Conservation (phyloP, 768 basidiomycete species). For the Gyrodon lividus region DNA sequence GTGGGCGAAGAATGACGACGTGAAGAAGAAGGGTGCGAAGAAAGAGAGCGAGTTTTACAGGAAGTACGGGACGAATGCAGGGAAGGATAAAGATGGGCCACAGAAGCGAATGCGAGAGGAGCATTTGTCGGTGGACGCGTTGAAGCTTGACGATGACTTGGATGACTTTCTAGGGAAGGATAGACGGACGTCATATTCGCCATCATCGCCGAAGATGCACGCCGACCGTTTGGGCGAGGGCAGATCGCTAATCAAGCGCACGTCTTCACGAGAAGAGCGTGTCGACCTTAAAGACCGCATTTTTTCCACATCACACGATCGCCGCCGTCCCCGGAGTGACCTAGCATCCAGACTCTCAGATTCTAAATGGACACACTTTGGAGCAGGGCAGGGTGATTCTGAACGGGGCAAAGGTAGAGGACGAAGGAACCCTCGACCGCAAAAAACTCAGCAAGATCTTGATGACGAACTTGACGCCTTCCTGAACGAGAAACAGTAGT, state of each 20-base stretch:
- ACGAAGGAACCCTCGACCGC: slow-evolving; percentile 42
- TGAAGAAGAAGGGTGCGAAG: slow-evolving; percentile 77
- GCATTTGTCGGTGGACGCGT: slow-evolving; percentile 33
- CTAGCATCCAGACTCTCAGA: slow-evolving; percentile 18
- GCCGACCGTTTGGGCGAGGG: slow-evolving; percentile 60
- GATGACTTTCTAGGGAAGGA: slow-evolving; percentile 64
- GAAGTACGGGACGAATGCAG: slow-evolving; percentile 65
- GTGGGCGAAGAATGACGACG: slow-evolving; percentile 69
- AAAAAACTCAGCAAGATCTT: slow-evolving; percentile 70
- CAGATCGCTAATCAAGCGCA: slow-evolving; percentile 56
- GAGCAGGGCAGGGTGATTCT: slow-evolving; percentile 26
- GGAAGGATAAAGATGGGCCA: slow-evolving; percentile 51
- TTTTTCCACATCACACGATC: slow-evolving; percentile 42
- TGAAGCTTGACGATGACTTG: slow-evolving; percentile 62
- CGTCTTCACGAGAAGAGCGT: slow-evolving; percentile 45
- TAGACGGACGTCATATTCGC: slow-evolving; percentile 33
- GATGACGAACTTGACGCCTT: slow-evolving; percentile 85
- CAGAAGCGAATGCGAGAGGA: slow-evolving; percentile 39
- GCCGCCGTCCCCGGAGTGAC: slow-evolving; percentile 32
- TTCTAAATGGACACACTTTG: slow-evolving; percentile 19
- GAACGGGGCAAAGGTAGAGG: slow-evolving; percentile 32
- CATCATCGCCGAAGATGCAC: slow-evolving; percentile 65
- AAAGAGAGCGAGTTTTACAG: slow-evolving; percentile 75
- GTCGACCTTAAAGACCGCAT: slow-evolving; percentile 44
- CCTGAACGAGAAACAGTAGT: slow-evolving; percentile 49